Conservation (phyloP, 164 flowering plant species). For the Cinnamomum micranthum region DNA sequence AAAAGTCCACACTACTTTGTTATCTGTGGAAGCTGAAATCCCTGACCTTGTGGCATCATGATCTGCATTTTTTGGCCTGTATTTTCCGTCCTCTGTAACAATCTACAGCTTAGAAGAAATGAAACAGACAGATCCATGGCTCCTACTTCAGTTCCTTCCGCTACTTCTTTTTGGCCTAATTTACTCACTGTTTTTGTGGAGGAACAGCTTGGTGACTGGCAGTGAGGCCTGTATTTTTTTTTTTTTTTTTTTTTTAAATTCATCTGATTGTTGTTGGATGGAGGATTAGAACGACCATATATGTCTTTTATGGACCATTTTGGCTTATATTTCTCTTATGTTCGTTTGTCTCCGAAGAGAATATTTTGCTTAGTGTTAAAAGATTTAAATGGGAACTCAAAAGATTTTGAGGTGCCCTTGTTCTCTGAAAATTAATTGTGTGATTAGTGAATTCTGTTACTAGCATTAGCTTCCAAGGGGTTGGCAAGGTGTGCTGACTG, state of each 20-base stretch:
- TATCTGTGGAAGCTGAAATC: conserved; percentile 87
- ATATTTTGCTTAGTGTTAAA: neutral
- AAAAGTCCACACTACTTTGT: conserved; percentile 75
- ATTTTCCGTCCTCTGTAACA: conserved; percentile 7
- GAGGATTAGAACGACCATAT: neutral
- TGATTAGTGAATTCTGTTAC: neutral
- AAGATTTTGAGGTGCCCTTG: neutral
- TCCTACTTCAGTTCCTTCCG: conserved; percentile 1
- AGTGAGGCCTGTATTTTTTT: conserved; percentile 7
- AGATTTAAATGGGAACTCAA: neutral
- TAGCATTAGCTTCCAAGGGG: too few species aligned
- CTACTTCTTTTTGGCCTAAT: neutral
- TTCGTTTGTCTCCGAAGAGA: too few species aligned
- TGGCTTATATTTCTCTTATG: neutral
- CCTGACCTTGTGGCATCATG: conserved; percentile 84
- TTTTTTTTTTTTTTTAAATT: neutral
- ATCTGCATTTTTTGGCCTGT: conserved; percentile 16
- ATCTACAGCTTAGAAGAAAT: neutral
- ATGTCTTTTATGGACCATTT: neutral
- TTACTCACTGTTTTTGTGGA: conserved; percentile 1
- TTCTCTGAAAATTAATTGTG: neutral
- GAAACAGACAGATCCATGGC: neutral
- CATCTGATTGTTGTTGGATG: neutral
- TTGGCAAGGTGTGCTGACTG: too few species aligned
- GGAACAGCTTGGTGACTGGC: conserved; percentile 7